phyloP scores from a whole-genome alignment of 129 eudicot species.

The Dittrichia graveolens region DNA sequence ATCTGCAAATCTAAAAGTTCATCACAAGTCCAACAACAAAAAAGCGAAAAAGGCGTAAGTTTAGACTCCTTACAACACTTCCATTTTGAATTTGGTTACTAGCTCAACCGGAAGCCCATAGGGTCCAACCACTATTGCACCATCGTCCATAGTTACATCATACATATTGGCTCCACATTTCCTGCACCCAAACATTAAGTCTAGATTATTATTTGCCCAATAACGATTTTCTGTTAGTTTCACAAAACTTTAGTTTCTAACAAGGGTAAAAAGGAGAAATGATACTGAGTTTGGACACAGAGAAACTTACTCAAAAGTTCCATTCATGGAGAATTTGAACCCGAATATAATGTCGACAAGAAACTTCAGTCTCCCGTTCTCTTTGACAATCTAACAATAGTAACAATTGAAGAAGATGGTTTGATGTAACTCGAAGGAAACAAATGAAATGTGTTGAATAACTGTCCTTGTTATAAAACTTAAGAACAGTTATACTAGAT shows the following conservation, averaged over 20 bases:
- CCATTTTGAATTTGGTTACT: slow-evolving; percentile 64
- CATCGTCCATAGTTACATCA: slow-evolving; percentile 92
- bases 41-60: neutral
- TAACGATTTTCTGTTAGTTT: neutral
- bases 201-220: neutral
- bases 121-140: slow-evolving; percentile 73
- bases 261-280: neutral
- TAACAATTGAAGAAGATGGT: neutral
- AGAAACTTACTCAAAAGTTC: slow-evolving; percentile 68
- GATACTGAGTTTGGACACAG: neutral
- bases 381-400: slow-evolving; percentile 61
- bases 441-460: slow-evolving; percentile 11
- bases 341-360: slow-evolving; percentile 80
- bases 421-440: neutral
- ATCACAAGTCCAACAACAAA: neutral
- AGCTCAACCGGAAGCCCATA: slow-evolving; percentile 85
- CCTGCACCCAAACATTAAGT: slow-evolving; percentile 40
- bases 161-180: slow-evolving; percentile 59
- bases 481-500: neutral
- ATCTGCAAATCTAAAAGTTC: slow-evolving; percentile 48
- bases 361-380: slow-evolving; percentile 67
- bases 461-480: neutral
- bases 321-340: slow-evolving; percentile 83
- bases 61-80: slow-evolving; percentile 61
- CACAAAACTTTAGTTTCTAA: slow-evolving; percentile 7